phyloP scores from a whole-genome alignment of 805 yeast species.

The Peterozyma toletana region DNA sequence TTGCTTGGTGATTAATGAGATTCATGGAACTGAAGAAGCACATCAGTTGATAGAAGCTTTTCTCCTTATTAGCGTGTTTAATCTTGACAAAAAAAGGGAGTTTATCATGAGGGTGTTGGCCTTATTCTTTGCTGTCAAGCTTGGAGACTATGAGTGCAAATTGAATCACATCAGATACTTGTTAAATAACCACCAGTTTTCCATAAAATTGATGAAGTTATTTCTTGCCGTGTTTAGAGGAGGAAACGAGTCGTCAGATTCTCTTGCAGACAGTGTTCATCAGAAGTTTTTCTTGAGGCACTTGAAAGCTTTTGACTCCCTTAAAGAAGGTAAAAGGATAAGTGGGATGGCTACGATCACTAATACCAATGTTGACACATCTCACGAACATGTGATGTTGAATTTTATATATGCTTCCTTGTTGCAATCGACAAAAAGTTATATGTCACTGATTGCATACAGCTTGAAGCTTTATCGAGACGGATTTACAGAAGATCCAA shows the following conservation, averaged over 20 bases:
- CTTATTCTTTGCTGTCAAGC: conserved; percentile 20
- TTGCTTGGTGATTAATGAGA: conserved; percentile 56
- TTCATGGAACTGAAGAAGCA: conserved; percentile 59
- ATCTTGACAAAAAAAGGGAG: conserved; percentile 53
- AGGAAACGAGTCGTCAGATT: conserved; percentile 50
- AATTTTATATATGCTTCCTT: conserved; percentile 70
- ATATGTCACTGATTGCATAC: conserved; percentile 76
- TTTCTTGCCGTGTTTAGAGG: conserved; percentile 63
- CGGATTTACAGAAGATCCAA: conserved; percentile 62
- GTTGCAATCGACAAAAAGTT: conserved; percentile 75
- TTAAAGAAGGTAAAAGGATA: conserved; percentile 45
- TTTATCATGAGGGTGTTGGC: conserved; percentile 29
- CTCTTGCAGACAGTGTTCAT: conserved; percentile 70
- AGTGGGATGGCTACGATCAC: conserved; percentile 76
- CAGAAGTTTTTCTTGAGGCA: conserved; percentile 89
- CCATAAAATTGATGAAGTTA: conserved; percentile 56
- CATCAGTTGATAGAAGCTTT: conserved; percentile 67
- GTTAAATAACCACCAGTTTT: conserved; percentile 67
- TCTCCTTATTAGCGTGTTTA: conserved; percentile 70
- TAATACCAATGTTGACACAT: conserved; percentile 37
- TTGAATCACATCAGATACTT: conserved; percentile 55
- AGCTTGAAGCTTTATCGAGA: conserved; percentile 62
- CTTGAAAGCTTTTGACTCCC: conserved; percentile 79
- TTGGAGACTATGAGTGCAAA: conserved; percentile 46
- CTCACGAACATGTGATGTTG: conserved; percentile 55